Base-by-base conservation (phyloP, 805 yeast genomes). In the Myxozyma mucilagina region DNA sequence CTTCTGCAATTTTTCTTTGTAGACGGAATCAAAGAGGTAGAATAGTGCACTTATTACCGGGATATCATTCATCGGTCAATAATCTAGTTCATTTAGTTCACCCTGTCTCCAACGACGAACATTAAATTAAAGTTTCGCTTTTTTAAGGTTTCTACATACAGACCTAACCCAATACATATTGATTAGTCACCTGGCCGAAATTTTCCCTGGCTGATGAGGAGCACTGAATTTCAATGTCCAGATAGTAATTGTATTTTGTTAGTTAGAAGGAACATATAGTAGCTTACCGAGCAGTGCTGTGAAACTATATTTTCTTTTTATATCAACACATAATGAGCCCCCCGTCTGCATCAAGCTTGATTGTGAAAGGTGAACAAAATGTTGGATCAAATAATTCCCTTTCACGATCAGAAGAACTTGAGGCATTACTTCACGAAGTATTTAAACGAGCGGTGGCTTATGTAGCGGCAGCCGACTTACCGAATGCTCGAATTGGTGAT, bases 381-480 rank as follows among this genome's bases (percentile, higher is more conserved):
- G 4, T 4, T 3, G 29, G 29, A 24, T 24, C 29, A 24, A 9
- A 14, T 39, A 29, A 16, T n/a, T 18, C 20, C 35, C 14, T 24
- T 48, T 14, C 51, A 10, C 60, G 64, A 4, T 86, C 79, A 1
- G 63, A 73, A 34, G 89, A 86, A 68, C 75, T 86, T 31, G 86
- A 82, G 54, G 53, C 71, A 8, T 73, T 86, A 2, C 73, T 86
- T 47, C 72, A 76, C 10, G 77, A 79, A 13, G 73, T 85, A 29
- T 74, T 80, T 51, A 84, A 85, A 1, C 71, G 80, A 53, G 78
- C 85, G 24, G 69, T 85, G 10, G 73, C 74, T 16, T 84, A 83
- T 70, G 81, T 86, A 29, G 78, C 85, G 0, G 75, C 73, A 29
- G 62, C 71, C 0, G 83, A 82, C 18, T 75, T 72, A 56, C 72